Evolutionary conservation across 768 basidiomycete genomes (phyloP), one percentile per base, ranked within the genome.

Genomic region (Kwoniella botswanensis): DNA sequence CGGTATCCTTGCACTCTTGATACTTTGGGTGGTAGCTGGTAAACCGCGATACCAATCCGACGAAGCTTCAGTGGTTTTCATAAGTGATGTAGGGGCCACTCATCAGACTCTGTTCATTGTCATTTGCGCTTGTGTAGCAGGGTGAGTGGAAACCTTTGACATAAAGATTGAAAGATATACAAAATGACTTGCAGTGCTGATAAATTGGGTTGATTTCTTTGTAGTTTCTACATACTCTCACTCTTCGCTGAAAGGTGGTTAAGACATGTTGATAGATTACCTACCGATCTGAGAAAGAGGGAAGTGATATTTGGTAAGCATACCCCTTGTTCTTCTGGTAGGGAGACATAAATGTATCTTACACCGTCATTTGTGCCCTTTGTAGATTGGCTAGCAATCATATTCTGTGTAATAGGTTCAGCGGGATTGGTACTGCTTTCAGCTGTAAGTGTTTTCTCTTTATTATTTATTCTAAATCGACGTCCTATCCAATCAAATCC

Each of bases 181-280:
- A 35, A 9, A 35, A 35, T 7, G 35, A 35, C 35, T 0, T 35
- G 35, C 35, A 35, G 35, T 26, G 15, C 52, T 62, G 24, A 53
- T 55, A 21, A 26, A 3, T 15, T 22, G 0, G 21, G n/a, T 75
- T 61, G 66, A 17, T 35, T 35, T 35, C 0, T 35, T 35, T 35
- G 35, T 67, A 80, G 82, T 26, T 81, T 84, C 70, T 86, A 84
- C 80, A 77, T 83, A 65, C 50, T 80, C 4, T 70, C 80, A 1
- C 74, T 85, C 18, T 75, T 84, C 57, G 70, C 78, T 22, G 85
- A 85, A 70, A 74, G 85, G 35, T 85, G 82, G 83, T 76, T 86
- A 3, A 71, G 85, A 10, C 84, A 85, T 68, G 77, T 84, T 35
- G 84, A 85, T 55, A 80, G 85, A 7, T 71, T 86, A 2, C 85